Evolutionary conservation across 768 basidiomycete species (phyloP).

Genomic region (Hygrophoropsis aurantiaca): DNA sequence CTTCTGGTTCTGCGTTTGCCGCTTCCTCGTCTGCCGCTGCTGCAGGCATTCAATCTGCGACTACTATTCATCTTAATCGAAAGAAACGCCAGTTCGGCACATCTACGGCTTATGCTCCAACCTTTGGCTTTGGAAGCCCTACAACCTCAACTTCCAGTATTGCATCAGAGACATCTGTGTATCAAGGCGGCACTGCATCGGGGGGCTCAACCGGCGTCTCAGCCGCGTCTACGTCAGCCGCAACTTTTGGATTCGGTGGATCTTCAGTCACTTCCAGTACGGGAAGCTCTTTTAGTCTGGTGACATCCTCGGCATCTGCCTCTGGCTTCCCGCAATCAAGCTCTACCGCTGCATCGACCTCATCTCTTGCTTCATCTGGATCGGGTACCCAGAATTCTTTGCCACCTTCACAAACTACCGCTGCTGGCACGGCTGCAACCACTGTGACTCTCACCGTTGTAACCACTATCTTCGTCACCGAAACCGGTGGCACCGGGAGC

Average conservation of each 20-base stretch:
- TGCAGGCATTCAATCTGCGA: background rate
- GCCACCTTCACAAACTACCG: background rate
- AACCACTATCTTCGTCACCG: constrained; percentile 8
- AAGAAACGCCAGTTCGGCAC: constrained; percentile 3
- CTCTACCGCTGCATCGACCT: constrained; percentile 1
- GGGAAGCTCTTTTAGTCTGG: too few relatives aligned
- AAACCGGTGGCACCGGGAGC: constrained; percentile 1
- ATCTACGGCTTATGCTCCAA: constrained; percentile 1
- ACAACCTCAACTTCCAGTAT: constrained; percentile 3
- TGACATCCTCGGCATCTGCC: too few relatives aligned
- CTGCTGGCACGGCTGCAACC: constrained; percentile 2
- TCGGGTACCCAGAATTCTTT: background rate
- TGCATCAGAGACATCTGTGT: background rate
- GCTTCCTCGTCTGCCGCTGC: background rate
- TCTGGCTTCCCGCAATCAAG: background rate
- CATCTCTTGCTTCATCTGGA: background rate
- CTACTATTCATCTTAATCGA: background rate
- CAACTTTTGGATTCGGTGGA: background rate
- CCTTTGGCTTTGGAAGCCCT: constrained; percentile 9
- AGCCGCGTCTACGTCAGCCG: background rate
- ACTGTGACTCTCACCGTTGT: constrained; percentile 6
- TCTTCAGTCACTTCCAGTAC: too few relatives aligned
- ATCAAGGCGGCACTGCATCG: background rate
- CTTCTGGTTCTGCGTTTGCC: background rate
- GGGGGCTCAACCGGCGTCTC: background rate